A percentile compares a stretch with the other conserved stretches of the same genome.
phyloP scores from a whole-genome alignment of 257 asterid species.

The Solanum virginianum region DNA sequence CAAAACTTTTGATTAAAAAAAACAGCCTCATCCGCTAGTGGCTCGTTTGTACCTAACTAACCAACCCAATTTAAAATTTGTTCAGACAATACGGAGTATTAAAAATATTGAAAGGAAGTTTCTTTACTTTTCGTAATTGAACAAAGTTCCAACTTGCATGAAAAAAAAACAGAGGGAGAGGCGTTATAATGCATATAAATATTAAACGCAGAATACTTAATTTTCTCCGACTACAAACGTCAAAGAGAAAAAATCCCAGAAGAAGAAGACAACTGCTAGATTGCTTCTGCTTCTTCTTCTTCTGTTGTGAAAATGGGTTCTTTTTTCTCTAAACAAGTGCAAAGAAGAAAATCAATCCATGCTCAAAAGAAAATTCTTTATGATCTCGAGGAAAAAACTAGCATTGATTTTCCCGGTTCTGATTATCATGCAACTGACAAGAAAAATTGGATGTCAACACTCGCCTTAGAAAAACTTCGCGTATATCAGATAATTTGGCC shows the following conservation, averaged over 20 bases:
- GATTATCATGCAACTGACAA: slow-evolving; percentile 50
- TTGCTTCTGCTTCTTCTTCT: not conserved
- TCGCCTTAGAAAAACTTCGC: slow-evolving; percentile 29
- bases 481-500: slow-evolving; percentile 83
- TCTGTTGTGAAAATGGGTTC: slow-evolving; percentile 44
- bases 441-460: slow-evolving; percentile 65
- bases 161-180: not conserved
- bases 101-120: not conserved
- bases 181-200: not conserved
- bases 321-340: slow-evolving; percentile 38
- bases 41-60: not conserved
- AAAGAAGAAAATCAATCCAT: slow-evolving; percentile 39
- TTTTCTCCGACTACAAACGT: not conserved
- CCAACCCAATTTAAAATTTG: not conserved
- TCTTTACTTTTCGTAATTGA: not conserved
- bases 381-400: slow-evolving; percentile 28
- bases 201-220: not conserved
- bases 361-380: slow-evolving; percentile 38
- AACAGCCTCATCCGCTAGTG: no score
- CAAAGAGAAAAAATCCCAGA: not conserved
- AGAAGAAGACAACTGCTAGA: not conserved
- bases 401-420: slow-evolving; percentile 46
- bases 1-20: no score
- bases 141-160: not conserved
- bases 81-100: not conserved